Conservation (phyloP, 108 stramenopile genomes). For the Discostella stelligeroides region DNA sequence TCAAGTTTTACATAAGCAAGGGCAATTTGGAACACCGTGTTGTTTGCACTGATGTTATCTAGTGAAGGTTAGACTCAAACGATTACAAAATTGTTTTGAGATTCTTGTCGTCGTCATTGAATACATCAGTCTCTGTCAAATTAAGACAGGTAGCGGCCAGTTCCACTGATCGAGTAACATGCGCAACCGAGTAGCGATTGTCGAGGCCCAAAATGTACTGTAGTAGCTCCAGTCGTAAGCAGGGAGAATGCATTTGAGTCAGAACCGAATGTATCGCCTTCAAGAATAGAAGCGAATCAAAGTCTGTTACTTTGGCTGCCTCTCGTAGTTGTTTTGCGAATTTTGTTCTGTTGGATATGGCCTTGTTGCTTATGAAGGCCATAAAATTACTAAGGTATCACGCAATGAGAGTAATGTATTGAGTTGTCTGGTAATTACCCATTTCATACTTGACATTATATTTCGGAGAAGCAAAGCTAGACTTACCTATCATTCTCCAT, state of each 20-base stretch:
- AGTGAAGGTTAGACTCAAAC: too few species aligned
- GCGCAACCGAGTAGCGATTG: slow-evolving; percentile 87
- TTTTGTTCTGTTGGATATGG: slow-evolving; percentile 78
- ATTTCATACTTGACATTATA: background rate
- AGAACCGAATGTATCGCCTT: slow-evolving; percentile 67
- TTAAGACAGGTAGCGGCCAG: slow-evolving; percentile 82
- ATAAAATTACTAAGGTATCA: slow-evolving; percentile 58
- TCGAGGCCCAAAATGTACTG: slow-evolving; percentile 91
- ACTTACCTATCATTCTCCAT: slow-evolving; percentile 56
- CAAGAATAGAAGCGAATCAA: slow-evolving; percentile 71
- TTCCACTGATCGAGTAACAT: slow-evolving; percentile 81
- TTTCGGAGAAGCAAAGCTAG: background rate
- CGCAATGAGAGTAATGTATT: background rate
- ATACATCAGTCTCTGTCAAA: slow-evolving; percentile 52
- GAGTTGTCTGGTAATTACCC: background rate
- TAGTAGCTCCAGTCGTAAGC: slow-evolving; percentile 85
- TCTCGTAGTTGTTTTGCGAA: slow-evolving; percentile 81
- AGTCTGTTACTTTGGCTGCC: slow-evolving; percentile 64
- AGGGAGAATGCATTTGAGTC: slow-evolving; percentile 80
- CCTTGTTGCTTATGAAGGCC: slow-evolving; percentile 90
- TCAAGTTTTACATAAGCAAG: slow-evolving; percentile 69
- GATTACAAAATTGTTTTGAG: background rate
- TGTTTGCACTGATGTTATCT: too few species aligned
- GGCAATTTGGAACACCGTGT: slow-evolving; percentile 23
- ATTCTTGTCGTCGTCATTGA: slow-evolving; percentile 14